Conservation (phyloP, 805 yeast species). For the Lachancea lanzarotensis region DNA sequence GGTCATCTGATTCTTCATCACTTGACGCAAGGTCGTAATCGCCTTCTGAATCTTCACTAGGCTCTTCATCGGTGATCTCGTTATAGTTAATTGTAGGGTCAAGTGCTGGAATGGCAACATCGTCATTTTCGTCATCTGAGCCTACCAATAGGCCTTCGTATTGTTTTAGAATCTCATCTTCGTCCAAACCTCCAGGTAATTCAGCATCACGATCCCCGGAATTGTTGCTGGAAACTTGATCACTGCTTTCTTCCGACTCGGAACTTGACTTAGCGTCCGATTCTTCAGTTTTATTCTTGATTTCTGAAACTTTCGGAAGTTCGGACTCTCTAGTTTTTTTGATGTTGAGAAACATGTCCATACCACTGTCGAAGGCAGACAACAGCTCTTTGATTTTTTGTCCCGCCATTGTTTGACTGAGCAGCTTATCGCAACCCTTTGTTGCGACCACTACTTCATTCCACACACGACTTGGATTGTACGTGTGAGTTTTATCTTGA, state of each 20-base stretch:
- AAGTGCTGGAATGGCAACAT: conserved; percentile 24
- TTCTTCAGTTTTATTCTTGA: background rate
- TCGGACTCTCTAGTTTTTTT: conserved; percentile 15
- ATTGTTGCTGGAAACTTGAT: background rate
- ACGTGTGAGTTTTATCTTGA: conserved; percentile 27
- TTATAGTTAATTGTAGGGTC: conserved; percentile 36
- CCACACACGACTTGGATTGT: conserved; percentile 45
- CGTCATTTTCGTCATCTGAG: conserved; percentile 37
- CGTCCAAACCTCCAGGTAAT: conserved; percentile 13
- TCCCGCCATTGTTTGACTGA: conserved; percentile 41
- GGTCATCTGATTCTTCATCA: conserved; percentile 34
- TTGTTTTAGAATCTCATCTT: conserved; percentile 26
- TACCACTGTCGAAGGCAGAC: conserved; percentile 35
- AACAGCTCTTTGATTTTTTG: conserved; percentile 43
- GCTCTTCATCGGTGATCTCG: conserved; percentile 62
- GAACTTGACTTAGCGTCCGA: conserved; percentile 17
- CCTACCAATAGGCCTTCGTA: conserved; percentile 36
- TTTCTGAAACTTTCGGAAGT: background rate
- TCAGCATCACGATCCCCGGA: background rate
- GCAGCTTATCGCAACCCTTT: conserved; percentile 21
- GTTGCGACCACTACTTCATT: conserved; percentile 26
- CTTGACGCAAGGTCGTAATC: conserved; percentile 8
- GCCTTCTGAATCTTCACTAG: conserved; percentile 33
- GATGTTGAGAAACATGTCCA: conserved; percentile 32
- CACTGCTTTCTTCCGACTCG: conserved; percentile 7